Evolutionary conservation across 1,139 yeast species (phyloP), one percentile per base, ranked within the genome.

Genomic region (Debaryomyces psychrophilus): DNA sequence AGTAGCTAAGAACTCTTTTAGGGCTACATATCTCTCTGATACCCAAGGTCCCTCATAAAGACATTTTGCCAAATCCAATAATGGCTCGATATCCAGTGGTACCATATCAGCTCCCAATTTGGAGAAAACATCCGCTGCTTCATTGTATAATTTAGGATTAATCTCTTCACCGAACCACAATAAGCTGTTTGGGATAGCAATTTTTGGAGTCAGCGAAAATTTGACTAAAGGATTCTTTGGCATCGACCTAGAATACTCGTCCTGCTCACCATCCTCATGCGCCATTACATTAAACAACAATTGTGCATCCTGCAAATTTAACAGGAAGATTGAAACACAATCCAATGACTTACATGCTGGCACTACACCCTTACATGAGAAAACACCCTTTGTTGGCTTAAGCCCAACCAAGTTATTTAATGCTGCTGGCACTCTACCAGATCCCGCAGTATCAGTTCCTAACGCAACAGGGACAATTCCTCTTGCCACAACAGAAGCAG

Each of bases 31-130:
- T 56, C 99, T 81, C 71, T 93, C 99, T 23, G 95, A 88, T 8
- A 93, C 98, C 99, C 99, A 93, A n/a, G 98, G 89, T 47, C 99
- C 99, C 59, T 92, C 97, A 65, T 93, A 93, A 37, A 93, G 77
- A 61, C 93, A 86, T 55, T 81, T 81, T n/a, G 98, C 99, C 50
- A 93, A 76, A 40, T 86, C 87, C 51, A 87, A 71, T 42, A 93
- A 75, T 8, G 90, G 87, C 9, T 83, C 69, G 60, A 92, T 90
- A 66, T 89, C 90, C 34, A 84, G 66, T 8, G 83, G 71, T 11
- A 79, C 76, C 36, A 87, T 67, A 33, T 73, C 68, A 44, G 78
- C 79, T 31, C 86, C 88, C 33, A 87, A 84, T 23, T 68, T 60
- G 38, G 76, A 67, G 55, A 90, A 77, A 37, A 73, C 68, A 27